phyloP scores from a whole-genome alignment of 768 basidiomycete species.

The Tricholoma terreum region DNA sequence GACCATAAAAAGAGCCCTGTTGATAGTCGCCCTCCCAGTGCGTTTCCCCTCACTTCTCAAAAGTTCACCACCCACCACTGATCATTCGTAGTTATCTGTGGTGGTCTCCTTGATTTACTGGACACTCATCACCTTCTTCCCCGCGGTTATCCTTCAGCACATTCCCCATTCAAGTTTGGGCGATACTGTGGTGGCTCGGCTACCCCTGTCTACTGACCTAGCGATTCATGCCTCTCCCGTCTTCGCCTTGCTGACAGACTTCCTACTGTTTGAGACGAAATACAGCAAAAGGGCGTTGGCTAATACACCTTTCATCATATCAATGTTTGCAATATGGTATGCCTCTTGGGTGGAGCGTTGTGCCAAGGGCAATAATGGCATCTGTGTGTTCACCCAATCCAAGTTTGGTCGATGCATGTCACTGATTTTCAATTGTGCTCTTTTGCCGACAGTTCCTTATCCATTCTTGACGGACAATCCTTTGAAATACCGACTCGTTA shows the following conservation, averaged over 20 bases:
- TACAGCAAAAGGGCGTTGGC: conserved; percentile 36
- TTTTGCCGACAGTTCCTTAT: conserved; percentile 60
- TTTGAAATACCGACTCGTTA: conserved; percentile 46
- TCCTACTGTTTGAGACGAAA: conserved; percentile 60
- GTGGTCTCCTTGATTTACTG: conserved; percentile 61
- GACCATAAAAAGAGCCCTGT: conserved; percentile 49
- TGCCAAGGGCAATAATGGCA: conserved; percentile 50
- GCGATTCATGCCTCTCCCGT: conserved; percentile 66
- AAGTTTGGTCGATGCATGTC: background rate
- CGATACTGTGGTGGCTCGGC: conserved; percentile 24
- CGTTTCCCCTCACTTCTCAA: conserved; percentile 12
- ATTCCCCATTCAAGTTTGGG: conserved; percentile 28
- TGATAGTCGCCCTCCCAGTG: conserved; percentile 69
- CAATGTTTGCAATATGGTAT: conserved; percentile 46
- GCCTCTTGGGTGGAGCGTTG: conserved; percentile 66
- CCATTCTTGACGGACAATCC: conserved; percentile 72
- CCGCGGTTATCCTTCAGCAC: conserved; percentile 51
- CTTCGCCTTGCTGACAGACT: conserved; percentile 58
- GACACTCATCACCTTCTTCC: conserved; percentile 54
- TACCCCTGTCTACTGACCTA: conserved; percentile 58
- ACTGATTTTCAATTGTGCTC: conserved; percentile 2
- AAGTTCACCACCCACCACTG: background rate
- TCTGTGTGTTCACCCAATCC: conserved; percentile 47
- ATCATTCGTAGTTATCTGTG: conserved; percentile 28
- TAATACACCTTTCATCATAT: conserved; percentile 28